Conservation (phyloP, 169 alveolate genomes). For the Plasmodium falciparum region DNA sequence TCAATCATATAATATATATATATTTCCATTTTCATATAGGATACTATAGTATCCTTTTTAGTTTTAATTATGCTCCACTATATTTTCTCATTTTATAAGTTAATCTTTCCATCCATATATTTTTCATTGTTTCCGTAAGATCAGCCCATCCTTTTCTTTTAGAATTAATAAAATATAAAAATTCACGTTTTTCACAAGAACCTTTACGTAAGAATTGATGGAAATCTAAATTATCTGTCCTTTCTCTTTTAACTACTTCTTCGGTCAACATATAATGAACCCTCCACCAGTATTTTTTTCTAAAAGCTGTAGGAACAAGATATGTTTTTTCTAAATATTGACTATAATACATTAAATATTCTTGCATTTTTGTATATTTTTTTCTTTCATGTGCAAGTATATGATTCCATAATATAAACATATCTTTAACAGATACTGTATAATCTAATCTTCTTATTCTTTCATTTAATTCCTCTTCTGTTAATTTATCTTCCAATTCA, state of each 20-base stretch:
- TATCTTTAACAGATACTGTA: slow-evolving; percentile 9
- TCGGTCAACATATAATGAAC: slow-evolving; percentile 31
- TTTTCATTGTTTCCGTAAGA: slow-evolving; percentile 13
- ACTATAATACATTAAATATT: slow-evolving; percentile 30
- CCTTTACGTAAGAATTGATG: slow-evolving; percentile 15
- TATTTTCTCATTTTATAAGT: slow-evolving; percentile 61
- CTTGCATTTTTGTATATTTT: slow-evolving; percentile 34
- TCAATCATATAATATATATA: too few species aligned
- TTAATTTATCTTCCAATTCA: slow-evolving; percentile 13
- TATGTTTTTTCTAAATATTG: slow-evolving; percentile 23
- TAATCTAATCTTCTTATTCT: background rate
- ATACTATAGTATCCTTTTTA: too few species aligned
- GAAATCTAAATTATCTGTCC: slow-evolving; percentile 15
- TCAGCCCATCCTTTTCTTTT: slow-evolving; percentile 34
- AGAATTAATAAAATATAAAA: slow-evolving; percentile 8
- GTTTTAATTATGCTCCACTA: slow-evolving; percentile 5
- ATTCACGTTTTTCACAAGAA: slow-evolving; percentile 21
- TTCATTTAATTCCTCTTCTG: slow-evolving; percentile 18
- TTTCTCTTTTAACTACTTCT: slow-evolving; percentile 34
- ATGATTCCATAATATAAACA: slow-evolving; percentile 22
- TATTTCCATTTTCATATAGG: too few species aligned
- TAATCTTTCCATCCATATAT: slow-evolving; percentile 36
- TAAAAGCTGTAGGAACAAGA: slow-evolving; percentile 7
- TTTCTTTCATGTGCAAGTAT: slow-evolving; percentile 26
- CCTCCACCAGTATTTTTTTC: slow-evolving; percentile 61